Evolutionary conservation across 208 protist species (phyloP), one percentile per base, ranked within the genome.

Genomic region (Porcisia hertigi): DNA sequence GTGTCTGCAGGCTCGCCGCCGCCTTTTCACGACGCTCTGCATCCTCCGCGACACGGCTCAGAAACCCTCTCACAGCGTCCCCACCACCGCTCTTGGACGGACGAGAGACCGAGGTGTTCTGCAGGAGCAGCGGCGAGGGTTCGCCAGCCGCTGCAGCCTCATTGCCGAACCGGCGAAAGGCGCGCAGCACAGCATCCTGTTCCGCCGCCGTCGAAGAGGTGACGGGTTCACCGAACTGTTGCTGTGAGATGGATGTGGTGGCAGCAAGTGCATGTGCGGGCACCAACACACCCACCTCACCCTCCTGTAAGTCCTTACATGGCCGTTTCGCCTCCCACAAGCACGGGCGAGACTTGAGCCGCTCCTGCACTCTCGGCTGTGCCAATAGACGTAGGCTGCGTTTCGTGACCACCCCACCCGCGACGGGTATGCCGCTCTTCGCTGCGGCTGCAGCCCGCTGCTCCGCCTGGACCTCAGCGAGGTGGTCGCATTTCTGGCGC

Each of bases 21-120:
- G 45, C 55, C 60, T 78, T n/a, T 62, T 77, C 73, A 12, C 86
- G 86, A 7, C 83, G 85, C 69, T 82, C 57, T 54, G 84, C 54
- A 52, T 88, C 87, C 67, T 87, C 69, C 71, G 76, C 83, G 18
- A 88, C 73, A 39, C 85, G 74, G 12, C 65, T 66, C 65, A 88
- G 66, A 45, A 86, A 86, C 62, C 69, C 66, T n/a, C 54, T 55
- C 70, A 85, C 64, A 8, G 20, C 77, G 23, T 5, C 53, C 76
- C 6, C 69, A 49, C n/a, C 69, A 49, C n/a, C 43, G 73, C 41
- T 72, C 55, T 39, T 71, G 73, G 47, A 8, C 36, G 23, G 18
- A 53, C 34, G 36, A 67, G 69, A 45, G n/a, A 30, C 34, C 25
- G 57, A 36, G 14, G 25, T 59, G 45, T 57, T 53, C 34, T 55